phyloP scores from a whole-genome alignment of 495 filamentous ascomycete genomes.

The Melanomma pulvis-pyrius region DNA sequence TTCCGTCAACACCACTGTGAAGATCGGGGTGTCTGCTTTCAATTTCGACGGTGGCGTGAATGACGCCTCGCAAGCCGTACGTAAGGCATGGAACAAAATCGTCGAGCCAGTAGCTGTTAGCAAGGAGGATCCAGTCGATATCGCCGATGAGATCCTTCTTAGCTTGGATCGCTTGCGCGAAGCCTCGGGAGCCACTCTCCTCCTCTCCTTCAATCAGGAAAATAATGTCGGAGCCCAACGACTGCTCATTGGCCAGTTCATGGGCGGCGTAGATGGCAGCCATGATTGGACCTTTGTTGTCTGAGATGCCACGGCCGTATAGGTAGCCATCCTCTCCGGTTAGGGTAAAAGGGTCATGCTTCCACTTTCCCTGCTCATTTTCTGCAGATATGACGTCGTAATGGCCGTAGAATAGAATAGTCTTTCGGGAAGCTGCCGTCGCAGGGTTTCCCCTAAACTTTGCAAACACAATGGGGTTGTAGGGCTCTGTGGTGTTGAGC shows the following conservation, averaged over 20 bases:
- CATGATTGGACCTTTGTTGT: constrained; percentile 95
- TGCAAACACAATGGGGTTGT: constrained; percentile 89
- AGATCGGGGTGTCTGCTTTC: constrained; percentile 85
- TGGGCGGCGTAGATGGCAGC: constrained; percentile 91
- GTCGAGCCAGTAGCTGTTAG: constrained; percentile 98
- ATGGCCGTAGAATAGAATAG: constrained; percentile 94
- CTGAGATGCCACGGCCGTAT: constrained; percentile 93
- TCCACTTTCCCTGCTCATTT: constrained; percentile 74
- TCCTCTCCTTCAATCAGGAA: constrained; percentile 98
- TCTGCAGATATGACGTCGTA: constrained; percentile 98
- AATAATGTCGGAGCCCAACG: constrained; percentile 79
- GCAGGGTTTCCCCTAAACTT: constrained; percentile 73
- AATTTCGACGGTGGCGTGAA: constrained; percentile 87
- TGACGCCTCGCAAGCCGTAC: constrained; percentile 91
- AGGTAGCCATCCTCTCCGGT: constrained; percentile 87
- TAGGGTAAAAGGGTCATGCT: constrained; percentile 81
- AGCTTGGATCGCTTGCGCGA: constrained; percentile 73
- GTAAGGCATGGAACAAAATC: constrained; percentile 94
- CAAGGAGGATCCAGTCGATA: constrained; percentile 89
- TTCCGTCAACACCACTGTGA: constrained; percentile 94
- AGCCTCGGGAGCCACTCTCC: constrained; percentile 89
- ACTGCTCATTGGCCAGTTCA: constrained; percentile 76
- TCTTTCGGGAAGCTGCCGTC: constrained; percentile 65
- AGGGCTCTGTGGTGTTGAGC: constrained; percentile 66
- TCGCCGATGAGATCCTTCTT: constrained; percentile 85